Base-by-base conservation (phyloP, 1,139 yeast genomes). In the Pichia sp. region DNA sequence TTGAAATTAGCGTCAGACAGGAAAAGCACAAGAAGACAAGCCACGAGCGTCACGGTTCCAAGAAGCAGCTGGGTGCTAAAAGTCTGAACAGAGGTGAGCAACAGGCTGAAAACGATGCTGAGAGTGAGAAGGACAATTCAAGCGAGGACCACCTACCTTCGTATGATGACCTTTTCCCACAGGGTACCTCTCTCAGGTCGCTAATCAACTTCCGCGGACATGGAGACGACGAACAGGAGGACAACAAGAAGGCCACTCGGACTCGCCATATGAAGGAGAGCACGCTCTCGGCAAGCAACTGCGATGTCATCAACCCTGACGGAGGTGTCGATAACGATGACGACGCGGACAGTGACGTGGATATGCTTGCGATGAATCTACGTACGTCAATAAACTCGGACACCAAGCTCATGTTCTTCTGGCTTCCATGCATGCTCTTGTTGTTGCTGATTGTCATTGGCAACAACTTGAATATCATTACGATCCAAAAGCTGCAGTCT, bases 131-230 rank as follows among this genome's bases (percentile, higher is more conserved):
- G 14, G 40, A 36, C 40, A 36, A 36, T 16, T 36, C 40, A 6
- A 48, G 38, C 9, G 50, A 79, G 43, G 79, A 78, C 20, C 40
- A 50, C 2, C 75, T 85, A 57, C 96, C 96, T 12, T 78, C 84
- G 41, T 90, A 90, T 64, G 92, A 88, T 60, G 97, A 90, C 60
- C 77, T 90, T 52, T 90, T 84, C 76, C 97, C 97, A 16, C 75
- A 77, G 55, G 85, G 83, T 1, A 73, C 75, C 2, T 69, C 70
- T 31, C 76, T 53, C 70, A 76, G 70, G 58, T 74, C 62, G 49
- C 65, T 63, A 58, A 70, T 64, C 73, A 79, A 66, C 53, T 58
- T 59, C 61, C 55, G 53, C 55, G 64, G 66, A 36, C 59, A 59
- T 59, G 53, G 50, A 10, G 49, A 48, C 17, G 49, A 49, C 20